Evolutionary conservation across 768 basidiomycete genomes (phyloP).

Genomic region (Hemileccinum impolitum): DNA sequence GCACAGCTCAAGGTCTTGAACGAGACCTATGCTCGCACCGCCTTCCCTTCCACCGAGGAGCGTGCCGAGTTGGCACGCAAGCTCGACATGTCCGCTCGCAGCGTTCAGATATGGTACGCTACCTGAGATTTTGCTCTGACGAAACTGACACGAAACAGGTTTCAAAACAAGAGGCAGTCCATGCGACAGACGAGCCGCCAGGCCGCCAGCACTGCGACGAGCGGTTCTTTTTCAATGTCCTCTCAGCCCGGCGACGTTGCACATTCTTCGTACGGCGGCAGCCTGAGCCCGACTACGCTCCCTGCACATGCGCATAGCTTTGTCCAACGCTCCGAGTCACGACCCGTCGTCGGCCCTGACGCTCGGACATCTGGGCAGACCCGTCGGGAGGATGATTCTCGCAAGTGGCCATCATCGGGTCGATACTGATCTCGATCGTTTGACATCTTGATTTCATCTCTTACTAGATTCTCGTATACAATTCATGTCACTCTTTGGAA

Average conservation of each 20-base stretch:
- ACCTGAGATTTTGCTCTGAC: constrained; percentile 10
- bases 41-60: constrained; percentile 87
- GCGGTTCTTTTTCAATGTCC: constrained; percentile 43
- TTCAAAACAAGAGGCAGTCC: constrained; percentile 83
- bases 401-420: constrained; percentile 46
- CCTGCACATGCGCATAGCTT: constrained; percentile 36
- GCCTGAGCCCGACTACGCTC: constrained; percentile 30
- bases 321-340: constrained; percentile 40
- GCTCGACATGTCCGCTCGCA: constrained; percentile 79
- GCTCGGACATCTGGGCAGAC: constrained; percentile 27
- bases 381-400: constrained; percentile 47
- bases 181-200: constrained; percentile 78
- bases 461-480: constrained; percentile 32
- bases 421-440: constrained; percentile 42
- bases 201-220: constrained; percentile 42
- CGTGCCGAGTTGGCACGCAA: constrained; percentile 71
- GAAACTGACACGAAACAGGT: constrained; percentile 47
- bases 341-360: constrained; percentile 32
- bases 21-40: constrained; percentile 75
- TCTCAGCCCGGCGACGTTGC: constrained; percentile 34
- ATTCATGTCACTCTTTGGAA: constrained; percentile 34
- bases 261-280: constrained; percentile 33
- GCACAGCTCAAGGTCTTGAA: constrained; percentile 78
- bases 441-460: constrained; percentile 34
- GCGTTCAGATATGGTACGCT: constrained; percentile 81